Base-by-base conservation (phyloP, 1,284 basidiomycete genomes). In the Leccinum solheimii region DNA sequence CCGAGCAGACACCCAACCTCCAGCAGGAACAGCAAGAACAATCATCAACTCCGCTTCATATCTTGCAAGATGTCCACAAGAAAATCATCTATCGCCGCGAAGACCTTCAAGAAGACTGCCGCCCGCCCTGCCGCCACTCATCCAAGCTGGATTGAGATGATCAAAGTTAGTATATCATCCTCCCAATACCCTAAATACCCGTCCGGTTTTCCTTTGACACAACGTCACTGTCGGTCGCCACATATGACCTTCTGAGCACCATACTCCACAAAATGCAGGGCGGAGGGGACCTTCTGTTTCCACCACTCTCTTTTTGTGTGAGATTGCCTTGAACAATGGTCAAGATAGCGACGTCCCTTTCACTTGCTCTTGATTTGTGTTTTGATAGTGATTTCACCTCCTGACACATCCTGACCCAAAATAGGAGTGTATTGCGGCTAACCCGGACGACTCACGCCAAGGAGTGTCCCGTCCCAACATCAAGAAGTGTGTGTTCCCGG, bases 381-480 rank as follows among this genome's bases (percentile, higher is more conserved):
- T 55, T 45, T 52, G 56, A 57, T 61, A 34, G 51, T 30, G 49
- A 60, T 56, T 63, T 60, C 61, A 43, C 48, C 60, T 61, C 70
- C 73, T 72, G 26, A 72, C 63, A 9, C 32, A 8, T 5, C 51
- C 60, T 60, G 45, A 63, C 56, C 58, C 68, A 57, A 65, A 67
- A 68, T 77, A 91, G 89, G 93, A 95, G 81, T 93, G 91, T 71
- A 92, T 97, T 77, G 77, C 82, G 65, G 83, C 81, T 58, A 81
- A 90, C 77, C 83, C 86, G 27, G 90, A 92, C 43, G 92, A 94
- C 64, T 86, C 90, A 64, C 91, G 94, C 66, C 75, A 77, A 64
- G 95, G 95, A 76, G 92, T 96, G 67, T 95, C 94, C 69, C 91
- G 95, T 60, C 92, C 90, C 62, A 87, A 90, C 72, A 94, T 97